Base-by-base conservation (phyloP, 2,329 filamentous ascomycete species). In the Alternaria ventricosa region DNA sequence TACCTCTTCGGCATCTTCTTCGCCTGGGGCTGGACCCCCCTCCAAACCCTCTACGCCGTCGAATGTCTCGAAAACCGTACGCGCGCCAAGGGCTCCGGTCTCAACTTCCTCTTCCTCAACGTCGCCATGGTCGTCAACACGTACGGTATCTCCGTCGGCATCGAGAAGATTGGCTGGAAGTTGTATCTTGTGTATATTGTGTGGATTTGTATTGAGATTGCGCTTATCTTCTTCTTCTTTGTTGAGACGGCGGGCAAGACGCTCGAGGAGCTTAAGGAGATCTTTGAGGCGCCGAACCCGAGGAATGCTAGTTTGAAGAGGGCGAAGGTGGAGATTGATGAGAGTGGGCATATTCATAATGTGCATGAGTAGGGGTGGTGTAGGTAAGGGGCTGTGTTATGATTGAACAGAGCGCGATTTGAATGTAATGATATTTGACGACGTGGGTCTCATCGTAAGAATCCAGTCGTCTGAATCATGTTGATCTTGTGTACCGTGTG, bases 1-100 rank as follows among this genome's bases (percentile, higher is more conserved):
- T 81, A 81, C 64, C 70, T 80, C 41, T 81, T 81, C 61, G 79
- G 79, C 18, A 80, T 81, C 57, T 77, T 72, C 69, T 81, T 80
- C 53, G 74, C 77, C 5, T 80, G 77, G 76, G 79, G 79, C 28
- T 81, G 78, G 77, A 81, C 79, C 4, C 78, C 79, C 9, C 70
- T 81, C 2, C 79, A 81, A 58, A 81, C 78, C 0, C 70, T 81
- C 9, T 81, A 81, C 60, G 70, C 78, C 5, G 79, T 80, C 18
- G 80, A 81, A 30, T 78, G 75, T 59, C 71, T 81, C 9, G 77
- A 80, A 60, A 81, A 79, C 71, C 71, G 76, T 30, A 81, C 77
- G 6, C 73, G 80, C 44, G 80, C 78, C 13, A 81, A 81, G 60
- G 76, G 76, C 2, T 75, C 73, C 15, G 75, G 75, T 23, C 61